These are phyloP conservation scores for Ascochyta viciae-villosae DNA, from an alignment of 2,329 filamentous ascomycete species.

Conservation along the genomic window DNA sequence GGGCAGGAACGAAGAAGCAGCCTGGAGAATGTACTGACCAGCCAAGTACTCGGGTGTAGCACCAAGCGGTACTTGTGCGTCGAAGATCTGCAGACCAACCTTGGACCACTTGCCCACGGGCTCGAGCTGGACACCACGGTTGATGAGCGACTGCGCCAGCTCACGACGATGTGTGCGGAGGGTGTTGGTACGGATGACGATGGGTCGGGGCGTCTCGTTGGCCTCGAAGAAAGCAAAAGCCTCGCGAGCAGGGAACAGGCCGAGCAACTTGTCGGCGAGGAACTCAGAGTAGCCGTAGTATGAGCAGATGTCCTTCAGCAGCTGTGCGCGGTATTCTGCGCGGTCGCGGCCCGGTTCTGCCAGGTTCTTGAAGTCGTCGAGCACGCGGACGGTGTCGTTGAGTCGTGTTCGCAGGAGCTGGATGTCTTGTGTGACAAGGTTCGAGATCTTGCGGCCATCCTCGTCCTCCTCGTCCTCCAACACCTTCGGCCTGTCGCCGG, in stretches of 20 bases:
- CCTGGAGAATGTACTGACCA: conserved; percentile 97
- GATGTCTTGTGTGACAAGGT: conserved; percentile 81
- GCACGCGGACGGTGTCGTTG: conserved; percentile 88
- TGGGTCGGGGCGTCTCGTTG: conserved; percentile 91
- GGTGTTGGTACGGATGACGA: conserved; percentile 97
- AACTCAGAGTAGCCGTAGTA: conserved; percentile 97
- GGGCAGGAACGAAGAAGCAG: conserved; percentile 93
- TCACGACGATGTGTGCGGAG: conserved; percentile 78
- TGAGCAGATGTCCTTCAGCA: conserved; percentile 89
- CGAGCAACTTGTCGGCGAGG: conserved; percentile 94
- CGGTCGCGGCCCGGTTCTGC: conserved; percentile 81
- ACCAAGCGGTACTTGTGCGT: conserved; percentile 84
- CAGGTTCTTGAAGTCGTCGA: conserved; percentile 86
- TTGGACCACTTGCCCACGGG: conserved; percentile 99
- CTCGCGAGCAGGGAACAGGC: conserved; percentile 89
- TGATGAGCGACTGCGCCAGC: conserved; percentile 91
- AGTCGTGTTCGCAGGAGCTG: conserved; percentile 88
- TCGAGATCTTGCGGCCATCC: conserved; percentile 62
- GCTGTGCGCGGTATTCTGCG: conserved; percentile 84
- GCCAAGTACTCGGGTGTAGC: conserved; percentile 97
- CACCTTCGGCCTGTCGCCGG: conserved; percentile 70
- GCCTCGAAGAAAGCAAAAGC: conserved; percentile 99
- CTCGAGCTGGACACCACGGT: conserved; percentile 93
- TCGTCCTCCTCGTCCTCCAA: conserved; percentile 66
- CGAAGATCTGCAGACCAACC: conserved; percentile 95